Percentiles rank a stretch among this genome's conserved stretches.
Conservation (phyloP, 2,329 filamentous ascomycete species). For the Pseudogymnoascus sp. region DNA sequence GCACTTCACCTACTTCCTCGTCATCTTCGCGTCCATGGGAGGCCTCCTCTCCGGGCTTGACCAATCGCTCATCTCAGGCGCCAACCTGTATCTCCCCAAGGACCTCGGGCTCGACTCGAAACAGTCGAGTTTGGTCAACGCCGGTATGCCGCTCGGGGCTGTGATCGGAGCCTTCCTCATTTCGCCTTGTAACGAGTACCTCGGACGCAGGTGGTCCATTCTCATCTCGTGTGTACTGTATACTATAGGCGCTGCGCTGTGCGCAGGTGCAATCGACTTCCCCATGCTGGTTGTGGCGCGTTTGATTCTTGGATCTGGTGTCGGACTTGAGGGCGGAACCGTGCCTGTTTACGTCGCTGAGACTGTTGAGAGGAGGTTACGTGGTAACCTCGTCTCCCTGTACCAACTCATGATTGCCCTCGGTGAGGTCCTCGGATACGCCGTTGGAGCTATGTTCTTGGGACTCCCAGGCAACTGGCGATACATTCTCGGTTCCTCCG, state of each 20-base stretch:
- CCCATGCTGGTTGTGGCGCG: constrained; percentile 64
- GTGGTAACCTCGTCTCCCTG: constrained; percentile 65
- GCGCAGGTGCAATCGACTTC: constrained; percentile 61
- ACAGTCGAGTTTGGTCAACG: constrained; percentile 60
- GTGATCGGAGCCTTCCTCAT: constrained; percentile 63
- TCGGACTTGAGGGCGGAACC: constrained; percentile 67
- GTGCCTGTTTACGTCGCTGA: constrained; percentile 70
- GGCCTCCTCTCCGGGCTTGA: constrained; percentile 66
- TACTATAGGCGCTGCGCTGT: constrained; percentile 60
- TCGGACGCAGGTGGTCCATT: constrained; percentile 61
- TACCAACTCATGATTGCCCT: constrained; percentile 73
- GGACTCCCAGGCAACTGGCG: constrained; percentile 64
- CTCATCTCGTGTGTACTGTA: constrained; percentile 63
- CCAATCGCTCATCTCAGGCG: constrained; percentile 65
- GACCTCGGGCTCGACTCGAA: constrained; percentile 48
- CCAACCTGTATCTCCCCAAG: constrained; percentile 57
- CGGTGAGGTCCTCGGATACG: constrained; percentile 66
- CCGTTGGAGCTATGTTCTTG: constrained; percentile 65
- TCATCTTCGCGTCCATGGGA: constrained; percentile 63
- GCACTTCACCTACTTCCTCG: constrained; percentile 60
- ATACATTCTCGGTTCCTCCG: constrained; percentile 65
- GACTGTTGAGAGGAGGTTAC: constrained; percentile 57
- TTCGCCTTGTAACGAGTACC: constrained; percentile 58
- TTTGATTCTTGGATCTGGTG: constrained; percentile 61
- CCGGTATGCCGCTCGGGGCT: constrained; percentile 64